Percentiles rank a stretch among this genome's conserved stretches.
Evolutionary conservation across 108 stramenopile genomes (phyloP).

Genomic region (Phaeodactylum tricornutum): DNA sequence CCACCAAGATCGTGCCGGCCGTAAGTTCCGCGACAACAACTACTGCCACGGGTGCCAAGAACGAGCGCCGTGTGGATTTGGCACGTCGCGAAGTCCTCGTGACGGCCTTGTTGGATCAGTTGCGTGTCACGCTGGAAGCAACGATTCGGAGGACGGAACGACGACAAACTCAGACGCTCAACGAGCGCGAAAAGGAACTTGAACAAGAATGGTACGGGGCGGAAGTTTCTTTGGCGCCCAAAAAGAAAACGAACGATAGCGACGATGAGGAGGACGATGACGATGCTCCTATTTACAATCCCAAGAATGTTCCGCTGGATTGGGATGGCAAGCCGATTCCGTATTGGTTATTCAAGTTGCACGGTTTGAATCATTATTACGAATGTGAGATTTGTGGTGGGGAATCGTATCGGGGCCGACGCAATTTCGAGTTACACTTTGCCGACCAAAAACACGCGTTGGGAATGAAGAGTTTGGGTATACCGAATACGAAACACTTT

Average conservation of each 20-base stretch:
- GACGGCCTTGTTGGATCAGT: slow-evolving; percentile 67
- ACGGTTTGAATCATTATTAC: slow-evolving; percentile 96
- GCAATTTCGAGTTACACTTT: slow-evolving; percentile 93
- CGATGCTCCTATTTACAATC: slow-evolving; percentile 97
- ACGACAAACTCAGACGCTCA: slow-evolving; percentile 81
- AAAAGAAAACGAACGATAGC: slow-evolving; percentile 12
- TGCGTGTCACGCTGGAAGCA: slow-evolving; percentile 81
- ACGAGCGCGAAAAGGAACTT: slow-evolving; percentile 86
- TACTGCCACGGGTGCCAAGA: slow-evolving; percentile 9
- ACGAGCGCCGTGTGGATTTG: slow-evolving; percentile 61
- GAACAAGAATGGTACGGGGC: slow-evolving; percentile 71
- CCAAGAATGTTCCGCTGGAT: slow-evolving; percentile 94
- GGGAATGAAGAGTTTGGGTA: slow-evolving; percentile 95
- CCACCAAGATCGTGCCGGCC: slow-evolving; percentile 5
- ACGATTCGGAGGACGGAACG: slow-evolving; percentile 84
- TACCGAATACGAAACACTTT: slow-evolving; percentile 99
- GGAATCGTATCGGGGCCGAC: slow-evolving; percentile 88
- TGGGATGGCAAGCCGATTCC: slow-evolving; percentile 99
- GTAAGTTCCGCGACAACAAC: slow-evolving; percentile 5
- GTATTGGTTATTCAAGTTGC: slow-evolving; percentile 98
- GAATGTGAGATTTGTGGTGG: slow-evolving; percentile 98
- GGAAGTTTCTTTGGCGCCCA: slow-evolving; percentile 3
- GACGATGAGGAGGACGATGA: slow-evolving; percentile 73
- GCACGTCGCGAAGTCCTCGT: slow-evolving; percentile 67
- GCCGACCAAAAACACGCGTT: slow-evolving; percentile 94